Evolutionary conservation across 306 rosid genomes (phyloP), one percentile per base, ranked within the genome.

Genomic region (Cicer bijugum): DNA sequence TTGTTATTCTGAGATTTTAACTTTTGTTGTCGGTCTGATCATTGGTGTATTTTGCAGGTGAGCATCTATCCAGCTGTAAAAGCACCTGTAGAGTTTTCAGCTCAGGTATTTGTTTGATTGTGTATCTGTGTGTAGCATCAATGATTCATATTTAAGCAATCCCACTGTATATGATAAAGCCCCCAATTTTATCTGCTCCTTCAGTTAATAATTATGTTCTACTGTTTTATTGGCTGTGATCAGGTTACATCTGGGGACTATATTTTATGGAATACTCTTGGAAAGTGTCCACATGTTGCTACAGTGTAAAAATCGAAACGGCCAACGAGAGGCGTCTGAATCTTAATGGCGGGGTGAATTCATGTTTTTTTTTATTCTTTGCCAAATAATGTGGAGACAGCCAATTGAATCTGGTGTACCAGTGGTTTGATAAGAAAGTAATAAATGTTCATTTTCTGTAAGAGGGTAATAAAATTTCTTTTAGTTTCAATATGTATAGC

Each of bases 261-360:
- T 74, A 94, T 91, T 72, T 71, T 94, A 86, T 91, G 99, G 99
- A 94, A 94, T 80, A 91, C 97, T 38, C 88, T 88, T 72, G 95
- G 94, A 35, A 88, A 86, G 74, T 94, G 97, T 82, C 97, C 96
- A n/a, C 77, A 79, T 39, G 89, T 82, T 69, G 84, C 88, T 20
- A 71, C 88, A 20, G 77, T 58, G 45, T 84, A 85, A 57, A 78
- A 60, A 69, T 40, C 69, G 56, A 58, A 72, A 78, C 75, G 81
- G 78, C 45, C 51, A 12, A 53, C 8, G n/a, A 20, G 47, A 56
- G 74, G 62, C 66, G 40, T 63, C 52, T 53, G 72, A 75, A 45
- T 61, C 50, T 62, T 67, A 74, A 63, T 71, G 58, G 59, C 28
- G 51, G 62, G 43, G 75, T 43, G 17, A 82, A 61, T 45, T 47